phyloP scores from a whole-genome alignment of 1,284 basidiomycete species.

The Naganishia liquefaciens region DNA sequence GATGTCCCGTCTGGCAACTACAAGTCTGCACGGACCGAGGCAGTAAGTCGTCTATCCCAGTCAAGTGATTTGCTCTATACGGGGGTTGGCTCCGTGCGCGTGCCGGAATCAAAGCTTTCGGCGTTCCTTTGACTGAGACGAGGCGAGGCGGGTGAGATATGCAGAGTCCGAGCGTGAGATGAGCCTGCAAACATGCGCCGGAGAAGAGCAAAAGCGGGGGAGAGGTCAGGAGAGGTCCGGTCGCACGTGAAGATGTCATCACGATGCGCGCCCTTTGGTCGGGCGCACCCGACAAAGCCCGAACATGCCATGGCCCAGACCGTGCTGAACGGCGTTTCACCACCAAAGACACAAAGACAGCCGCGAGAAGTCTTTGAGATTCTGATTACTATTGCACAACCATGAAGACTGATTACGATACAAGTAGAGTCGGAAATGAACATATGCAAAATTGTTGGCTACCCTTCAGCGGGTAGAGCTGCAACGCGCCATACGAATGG shows the following conservation, averaged over 20 bases:
- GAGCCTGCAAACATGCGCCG: background rate
- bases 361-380: background rate
- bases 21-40: background rate
- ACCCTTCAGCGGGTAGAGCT: no score
- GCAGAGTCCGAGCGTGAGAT: background rate
- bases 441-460: background rate
- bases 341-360: no score
- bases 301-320: background rate
- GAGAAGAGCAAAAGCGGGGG: no score
- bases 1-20: background rate
- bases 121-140: background rate
- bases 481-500: background rate
- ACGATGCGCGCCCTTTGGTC: background rate
- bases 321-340: background rate
- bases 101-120: background rate
- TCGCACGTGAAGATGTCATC: background rate
- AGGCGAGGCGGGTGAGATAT: background rate
- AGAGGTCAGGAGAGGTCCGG: no score
- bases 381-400: slow-evolving; percentile 14
- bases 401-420: slow-evolving; percentile 1
- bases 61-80: no score
- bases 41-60: background rate
- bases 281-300: background rate
- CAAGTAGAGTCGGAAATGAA: background rate
- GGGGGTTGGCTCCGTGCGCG: no score